These are phyloP conservation scores for Cyclaneusma minus DNA, from an alignment of 2,329 filamentous ascomycete genomes.

Conservation along the genomic window DNA sequence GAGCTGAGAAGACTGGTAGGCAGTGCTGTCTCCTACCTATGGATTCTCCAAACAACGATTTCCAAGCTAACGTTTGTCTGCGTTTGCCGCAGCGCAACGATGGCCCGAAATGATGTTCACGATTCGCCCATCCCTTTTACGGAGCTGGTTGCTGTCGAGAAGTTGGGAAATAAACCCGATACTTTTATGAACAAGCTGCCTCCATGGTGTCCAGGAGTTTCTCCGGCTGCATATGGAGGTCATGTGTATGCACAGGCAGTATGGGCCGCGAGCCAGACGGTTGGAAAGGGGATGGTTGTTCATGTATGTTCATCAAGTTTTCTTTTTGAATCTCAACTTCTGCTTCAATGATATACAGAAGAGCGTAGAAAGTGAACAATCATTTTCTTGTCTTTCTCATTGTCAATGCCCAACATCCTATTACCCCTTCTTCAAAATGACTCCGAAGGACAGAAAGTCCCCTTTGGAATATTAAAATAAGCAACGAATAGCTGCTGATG, in stretches of 20 bases:
- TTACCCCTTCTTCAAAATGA: too few relatives aligned
- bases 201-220: slow-evolving; percentile 6
- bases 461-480: too few relatives aligned
- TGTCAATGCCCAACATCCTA: too few relatives aligned
- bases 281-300: slow-evolving; percentile 20
- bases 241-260: slow-evolving; percentile 28
- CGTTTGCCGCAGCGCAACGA: too few relatives aligned
- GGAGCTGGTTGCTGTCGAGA: slow-evolving; percentile 6
- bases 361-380: too few relatives aligned
- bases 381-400: too few relatives aligned
- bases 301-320: slow-evolving; percentile 22
- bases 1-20: too few relatives aligned
- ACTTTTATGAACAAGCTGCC: slow-evolving; percentile 6
- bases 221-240: slow-evolving; percentile 24
- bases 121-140: slow-evolving; percentile 3
- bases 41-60: too few relatives aligned
- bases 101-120: too few relatives aligned
- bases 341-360: background rate
- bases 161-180: slow-evolving; percentile 3
- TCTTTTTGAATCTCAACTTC: background rate
- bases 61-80: too few relatives aligned
- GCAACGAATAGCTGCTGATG: background rate
- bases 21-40: too few relatives aligned
- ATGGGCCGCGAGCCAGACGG: slow-evolving; percentile 21
- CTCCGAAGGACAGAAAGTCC: too few relatives aligned